A percentile compares a stretch with the other conserved stretches of the same genome.
phyloP scores from a whole-genome alignment of 176 grass and related monocot species.

The Eleusine coracana region DNA sequence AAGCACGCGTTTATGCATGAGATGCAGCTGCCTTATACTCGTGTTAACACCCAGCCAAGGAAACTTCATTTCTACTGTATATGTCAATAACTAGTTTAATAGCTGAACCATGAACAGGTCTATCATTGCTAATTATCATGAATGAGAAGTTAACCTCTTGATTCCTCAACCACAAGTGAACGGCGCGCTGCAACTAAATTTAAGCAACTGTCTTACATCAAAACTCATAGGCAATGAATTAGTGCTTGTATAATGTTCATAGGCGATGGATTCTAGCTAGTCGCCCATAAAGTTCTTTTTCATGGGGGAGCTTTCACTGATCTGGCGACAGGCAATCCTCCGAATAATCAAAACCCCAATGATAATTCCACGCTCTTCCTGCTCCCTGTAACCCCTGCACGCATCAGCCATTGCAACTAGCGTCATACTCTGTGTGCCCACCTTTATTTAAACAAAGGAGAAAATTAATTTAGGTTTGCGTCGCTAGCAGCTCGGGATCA shows the following conservation, averaged over 20 bases:
- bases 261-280: background rate
- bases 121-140: too few relatives aligned
- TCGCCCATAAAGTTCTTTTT: background rate
- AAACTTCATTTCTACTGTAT: too few relatives aligned
- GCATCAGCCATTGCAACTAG: background rate
- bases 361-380: constrained; percentile 27
- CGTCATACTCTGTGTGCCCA: background rate
- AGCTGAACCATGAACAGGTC: too few relatives aligned
- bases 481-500: background rate
- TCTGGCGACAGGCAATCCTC: constrained; percentile 29
- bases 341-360: constrained; percentile 37
- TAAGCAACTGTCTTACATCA: background rate
- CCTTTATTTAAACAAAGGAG: background rate
- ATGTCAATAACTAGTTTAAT: too few relatives aligned
- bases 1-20: too few relatives aligned
- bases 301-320: constrained; percentile 39
- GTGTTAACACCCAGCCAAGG: too few relatives aligned
- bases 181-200: background rate
- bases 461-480: background rate
- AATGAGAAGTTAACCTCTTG: too few relatives aligned
- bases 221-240: background rate
- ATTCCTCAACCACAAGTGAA: background rate
- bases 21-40: too few relatives aligned
- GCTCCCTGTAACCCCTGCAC: constrained; percentile 41
- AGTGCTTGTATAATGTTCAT: constrained; percentile 13